Evolutionary conservation across 257 asterid species (phyloP), one percentile per base, ranked within the genome.

Genomic region (Gentiana dahurica): DNA sequence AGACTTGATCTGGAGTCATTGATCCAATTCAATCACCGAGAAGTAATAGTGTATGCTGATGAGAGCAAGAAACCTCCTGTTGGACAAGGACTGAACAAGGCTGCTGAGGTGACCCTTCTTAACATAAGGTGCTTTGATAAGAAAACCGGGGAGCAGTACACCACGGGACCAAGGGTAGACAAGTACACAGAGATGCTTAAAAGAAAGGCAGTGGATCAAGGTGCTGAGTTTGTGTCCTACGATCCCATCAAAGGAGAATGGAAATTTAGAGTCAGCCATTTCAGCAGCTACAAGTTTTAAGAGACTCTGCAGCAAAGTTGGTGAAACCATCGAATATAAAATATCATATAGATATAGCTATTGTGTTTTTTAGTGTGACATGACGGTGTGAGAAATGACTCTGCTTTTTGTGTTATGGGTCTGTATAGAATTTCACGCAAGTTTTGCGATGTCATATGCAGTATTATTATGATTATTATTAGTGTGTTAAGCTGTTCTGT

Each of bases 101-200:
- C 79, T 0, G 89, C 87, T n/a, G 93, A 86, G 77, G 80, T 86
- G 33, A 81, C 87, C 6, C 80, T 86, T 51, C 82, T 80, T 38
- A 86, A 86, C 65, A 72, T 86, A 37, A 83, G 83, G 69, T 83
- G 89, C 71, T 67, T 70, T 36, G 80, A 76, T 44, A 80, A 70
- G 71, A 79, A 71, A 69, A 77, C 79, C 3, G 89, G 85, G 61
- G 68, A 63, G 64, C 80, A 71, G 58, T 73, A 54, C 6, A 71
- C 75, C 1, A 80, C 75, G 37, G 95, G 93, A 7, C 82, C 71
- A 50, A 63, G 61, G 73, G 70, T 81, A 15, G 69, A 69, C 12
- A 79, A 67, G 49, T 81, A 65, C 34, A 67, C 68, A 70, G 79
- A 75, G 60, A 78, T 67, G 82, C 75, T 86, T 50, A 75, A 58